phyloP scores from a whole-genome alignment of 2,329 filamentous ascomycete species.

The Achaetomium macrosporum region DNA sequence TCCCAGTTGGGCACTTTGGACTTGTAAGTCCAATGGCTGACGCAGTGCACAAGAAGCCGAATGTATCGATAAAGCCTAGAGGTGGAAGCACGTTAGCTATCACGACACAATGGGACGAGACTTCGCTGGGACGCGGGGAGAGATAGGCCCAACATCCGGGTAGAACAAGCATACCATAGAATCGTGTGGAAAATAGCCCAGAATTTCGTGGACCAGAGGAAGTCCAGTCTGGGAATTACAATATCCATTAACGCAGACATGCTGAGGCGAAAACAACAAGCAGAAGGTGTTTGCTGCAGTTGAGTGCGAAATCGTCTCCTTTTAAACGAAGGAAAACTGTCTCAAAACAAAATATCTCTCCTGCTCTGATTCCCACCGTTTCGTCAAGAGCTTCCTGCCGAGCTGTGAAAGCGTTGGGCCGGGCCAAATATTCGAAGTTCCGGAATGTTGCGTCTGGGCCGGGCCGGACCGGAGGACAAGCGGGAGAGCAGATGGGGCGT shows the following conservation, averaged over 20 bases:
- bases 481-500: constrained; percentile 13
- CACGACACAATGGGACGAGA: not conserved
- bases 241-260: constrained; percentile 24
- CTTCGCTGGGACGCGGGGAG: not conserved
- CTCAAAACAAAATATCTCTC: not conserved
- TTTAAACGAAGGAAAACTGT: not conserved
- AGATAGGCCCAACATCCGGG: not conserved
- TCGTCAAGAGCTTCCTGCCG: not conserved
- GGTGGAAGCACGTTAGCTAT: constrained; percentile 16
- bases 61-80: constrained; percentile 79
- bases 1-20: constrained; percentile 70
- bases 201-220: constrained; percentile 41
- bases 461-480: constrained; percentile 13
- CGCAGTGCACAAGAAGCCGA: constrained; percentile 75
- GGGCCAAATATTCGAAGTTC: not conserved
- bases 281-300: not conserved
- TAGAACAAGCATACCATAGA: constrained; percentile 39
- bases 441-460: constrained; percentile 2
- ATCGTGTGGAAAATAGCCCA: constrained; percentile 37
- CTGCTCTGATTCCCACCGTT: not conserved
- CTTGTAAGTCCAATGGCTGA: constrained; percentile 81
- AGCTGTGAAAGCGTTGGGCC: not conserved
- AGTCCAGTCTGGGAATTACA: constrained; percentile 29
- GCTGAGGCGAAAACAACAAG: constrained; percentile 10
- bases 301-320: not conserved